Evolutionary conservation across 108 stramenopile genomes (phyloP).

Genomic region (Chaetoceros muelleri): DNA sequence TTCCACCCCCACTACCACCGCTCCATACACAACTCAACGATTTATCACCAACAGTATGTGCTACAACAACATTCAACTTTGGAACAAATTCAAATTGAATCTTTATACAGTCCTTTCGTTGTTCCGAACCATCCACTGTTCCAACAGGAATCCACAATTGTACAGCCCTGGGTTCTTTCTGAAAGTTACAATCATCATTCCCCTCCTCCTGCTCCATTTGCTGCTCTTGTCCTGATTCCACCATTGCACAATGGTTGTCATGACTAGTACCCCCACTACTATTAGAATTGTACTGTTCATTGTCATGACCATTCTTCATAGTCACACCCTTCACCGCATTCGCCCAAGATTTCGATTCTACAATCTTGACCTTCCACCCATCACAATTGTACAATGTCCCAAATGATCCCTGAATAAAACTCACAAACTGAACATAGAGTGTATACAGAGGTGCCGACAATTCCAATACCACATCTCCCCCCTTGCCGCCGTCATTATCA

Average conservation of each 20-base stretch:
- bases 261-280: too few relatives aligned
- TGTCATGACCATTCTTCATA: slow-evolving; percentile 4
- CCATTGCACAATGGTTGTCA: slow-evolving; percentile 3
- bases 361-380: neutral
- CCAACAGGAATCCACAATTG: slow-evolving; percentile 22
- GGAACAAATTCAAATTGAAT: slow-evolving; percentile 6
- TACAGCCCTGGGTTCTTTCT: slow-evolving; percentile 5
- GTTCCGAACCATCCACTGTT: slow-evolving; percentile 4
- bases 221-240: neutral
- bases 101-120: neutral
- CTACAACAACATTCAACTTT: neutral
- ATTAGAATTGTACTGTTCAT: slow-evolving; percentile 4
- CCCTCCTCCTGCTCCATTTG: neutral
- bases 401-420: slow-evolving; percentile 33
- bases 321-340: neutral
- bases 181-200: neutral
- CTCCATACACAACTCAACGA: slow-evolving; percentile 5
- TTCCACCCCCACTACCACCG: neutral
- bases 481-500: slow-evolving; percentile 23
- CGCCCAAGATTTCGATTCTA: slow-evolving; percentile 1
- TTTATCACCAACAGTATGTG: neutral
- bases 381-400: too few relatives aligned
- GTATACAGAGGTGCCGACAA: slow-evolving; percentile 56
- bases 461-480: slow-evolving; percentile 41
- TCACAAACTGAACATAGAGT: slow-evolving; percentile 49